Evolutionary conservation across 1,139 yeast species (phyloP).

Genomic region (Kazachstania sp.): DNA sequence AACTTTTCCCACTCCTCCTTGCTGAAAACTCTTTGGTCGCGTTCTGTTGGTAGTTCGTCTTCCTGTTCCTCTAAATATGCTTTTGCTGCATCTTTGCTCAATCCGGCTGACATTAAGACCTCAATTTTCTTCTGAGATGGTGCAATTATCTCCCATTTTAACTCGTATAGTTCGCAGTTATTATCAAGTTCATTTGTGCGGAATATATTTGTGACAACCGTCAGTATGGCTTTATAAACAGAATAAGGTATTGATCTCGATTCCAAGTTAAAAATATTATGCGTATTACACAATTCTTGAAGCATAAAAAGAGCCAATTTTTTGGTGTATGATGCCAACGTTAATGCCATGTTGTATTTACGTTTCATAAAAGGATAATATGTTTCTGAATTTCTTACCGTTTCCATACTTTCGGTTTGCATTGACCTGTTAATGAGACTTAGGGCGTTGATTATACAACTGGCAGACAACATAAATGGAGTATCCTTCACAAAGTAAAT

Average conservation of each 20-base stretch:
- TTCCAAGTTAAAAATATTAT: conserved; percentile 15
- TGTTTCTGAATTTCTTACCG: conserved; percentile 18
- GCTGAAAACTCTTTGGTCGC: conserved; percentile 10
- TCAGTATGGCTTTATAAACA: conserved; percentile 28
- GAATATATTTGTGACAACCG: conserved; percentile 24
- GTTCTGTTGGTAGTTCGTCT: conserved; percentile 17
- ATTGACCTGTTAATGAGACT: conserved; percentile 37
- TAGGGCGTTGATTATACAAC: conserved; percentile 38
- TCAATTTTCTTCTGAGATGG: conserved; percentile 21
- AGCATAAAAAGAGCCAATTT: conserved; percentile 20
- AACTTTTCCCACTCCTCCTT: conserved; percentile 2
- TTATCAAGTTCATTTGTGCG: conserved; percentile 15
- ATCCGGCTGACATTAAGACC: conserved; percentile 18
- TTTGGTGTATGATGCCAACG: conserved; percentile 20
- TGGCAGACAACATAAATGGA: conserved; percentile 35
- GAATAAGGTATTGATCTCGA: conserved; percentile 26
- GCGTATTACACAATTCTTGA: conserved; percentile 13
- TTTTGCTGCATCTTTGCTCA: conserved; percentile 19
- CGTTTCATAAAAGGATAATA: conserved; percentile 21
- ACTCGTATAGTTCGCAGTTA: conserved; percentile 36
- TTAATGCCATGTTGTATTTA: conserved; percentile 21
- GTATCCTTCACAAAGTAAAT: conserved; percentile 35
- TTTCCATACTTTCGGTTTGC: conserved; percentile 26
- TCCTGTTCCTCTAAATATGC: conserved; percentile 18
- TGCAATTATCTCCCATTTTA: conserved; percentile 34